Evolutionary conservation across 805 yeast genomes (phyloP), one percentile per base, ranked within the genome.

Genomic region (Starmerella sirachaensis): DNA sequence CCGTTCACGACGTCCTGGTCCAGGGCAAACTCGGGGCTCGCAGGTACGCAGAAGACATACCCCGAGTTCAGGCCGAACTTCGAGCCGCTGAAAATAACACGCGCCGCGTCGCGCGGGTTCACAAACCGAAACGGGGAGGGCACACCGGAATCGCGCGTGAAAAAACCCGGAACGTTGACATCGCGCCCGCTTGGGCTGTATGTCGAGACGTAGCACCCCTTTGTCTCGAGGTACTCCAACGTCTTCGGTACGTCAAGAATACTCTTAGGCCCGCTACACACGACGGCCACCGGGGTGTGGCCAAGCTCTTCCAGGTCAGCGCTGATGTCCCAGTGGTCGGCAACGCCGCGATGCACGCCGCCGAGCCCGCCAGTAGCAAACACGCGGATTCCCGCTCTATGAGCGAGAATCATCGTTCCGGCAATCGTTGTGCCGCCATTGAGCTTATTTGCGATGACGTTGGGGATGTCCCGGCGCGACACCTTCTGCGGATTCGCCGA

Each of bases 301-400:
- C 85, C 78, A 37, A 85, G 63, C 53, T 84, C 95, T 34, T 83
- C 86, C 45, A 84, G 66, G 57, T 84, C 95, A 2, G 94, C 93
- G 50, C 86, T 76, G 18, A 84, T 65, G 56, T 84, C 95, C 75
- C 82, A 69, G 2, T 85, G 73, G 20, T 59, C 47, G 38, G 79
- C 78, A 16, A 80, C 88, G 6, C 79, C 80, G 39, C 82, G 68
- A 51, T 84, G 93, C 9, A 83, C 94, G 16, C 95, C 95, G 16
- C 95, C 95, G 14, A 84, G 65, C 1, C 95, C 95, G 22, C 95
- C 95, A 2, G 95, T 85, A 1, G 93, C 91, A 64, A 84, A 85
- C 10, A 85, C 83, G 48, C 72, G 68, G 48, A 84, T 80, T 0
- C 93, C 91, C 0, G 86, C 85, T 50, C 60, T 52, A 37, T 74